A percentile compares a stretch with the other conserved stretches of the same genome.
These are phyloP conservation scores for Diaporthe sp. DNA, from an alignment of 2,329 filamentous ascomycete species.

Conservation along the genomic window DNA sequence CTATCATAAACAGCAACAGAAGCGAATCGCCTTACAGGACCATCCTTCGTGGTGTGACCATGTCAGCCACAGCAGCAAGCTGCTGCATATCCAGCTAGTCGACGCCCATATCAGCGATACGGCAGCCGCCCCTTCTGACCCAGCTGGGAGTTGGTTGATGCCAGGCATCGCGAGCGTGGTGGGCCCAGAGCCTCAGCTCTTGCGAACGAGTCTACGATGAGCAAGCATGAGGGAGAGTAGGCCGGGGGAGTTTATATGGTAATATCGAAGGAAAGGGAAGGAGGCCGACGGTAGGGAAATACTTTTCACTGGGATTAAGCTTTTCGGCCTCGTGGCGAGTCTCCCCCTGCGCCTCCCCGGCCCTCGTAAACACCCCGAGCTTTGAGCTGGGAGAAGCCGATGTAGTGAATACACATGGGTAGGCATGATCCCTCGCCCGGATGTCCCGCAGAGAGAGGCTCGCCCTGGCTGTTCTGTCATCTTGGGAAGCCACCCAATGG, in stretches of 20 bases:
- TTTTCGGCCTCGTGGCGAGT: constrained; percentile 25
- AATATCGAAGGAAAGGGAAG: neutral
- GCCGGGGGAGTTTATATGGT: neutral
- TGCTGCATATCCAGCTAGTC: constrained; percentile 36
- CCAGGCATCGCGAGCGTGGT: constrained; percentile 34
- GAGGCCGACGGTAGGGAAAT: neutral
- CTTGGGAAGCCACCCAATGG: constrained; percentile 10
- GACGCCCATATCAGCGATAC: constrained; percentile 36
- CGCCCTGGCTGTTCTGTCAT: neutral
- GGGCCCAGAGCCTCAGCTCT: constrained; percentile 31
- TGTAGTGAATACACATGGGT: neutral
- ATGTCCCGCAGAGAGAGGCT: neutral
- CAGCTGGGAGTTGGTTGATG: constrained; percentile 39
- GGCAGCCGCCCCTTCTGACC: constrained; percentile 36
- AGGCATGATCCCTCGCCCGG: constrained; percentile 12
- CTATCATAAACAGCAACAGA: neutral
- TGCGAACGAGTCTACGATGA: neutral
- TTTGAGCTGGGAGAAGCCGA: neutral
- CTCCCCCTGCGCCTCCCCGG: neutral
- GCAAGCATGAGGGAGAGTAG: neutral
- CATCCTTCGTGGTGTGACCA: constrained; percentile 44
- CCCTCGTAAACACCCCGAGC: neutral
- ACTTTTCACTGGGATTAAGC: constrained; percentile 12
- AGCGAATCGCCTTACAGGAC: constrained; percentile 43
- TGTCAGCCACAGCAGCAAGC: constrained; percentile 44